Conservation (phyloP, 768 basidiomycete genomes). For the Leccinellum luteum region DNA sequence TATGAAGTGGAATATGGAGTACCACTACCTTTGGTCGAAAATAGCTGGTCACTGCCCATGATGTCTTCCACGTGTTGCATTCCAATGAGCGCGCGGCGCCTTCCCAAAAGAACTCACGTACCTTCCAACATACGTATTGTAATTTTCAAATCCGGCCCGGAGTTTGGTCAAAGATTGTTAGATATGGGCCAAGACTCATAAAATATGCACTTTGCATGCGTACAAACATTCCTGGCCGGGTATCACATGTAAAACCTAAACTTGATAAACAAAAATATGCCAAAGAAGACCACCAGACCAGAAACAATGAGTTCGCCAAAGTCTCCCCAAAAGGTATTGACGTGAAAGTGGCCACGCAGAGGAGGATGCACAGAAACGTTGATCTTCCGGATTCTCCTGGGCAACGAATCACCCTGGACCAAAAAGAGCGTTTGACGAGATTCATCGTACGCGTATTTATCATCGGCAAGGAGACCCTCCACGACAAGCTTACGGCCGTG, state of each 20-base stretch:
- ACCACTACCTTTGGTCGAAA: no score
- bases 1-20: no score
- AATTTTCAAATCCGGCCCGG: no score
- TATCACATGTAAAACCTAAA: slow-evolving; percentile 26
- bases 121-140: no score
- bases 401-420: slow-evolving; percentile 41
- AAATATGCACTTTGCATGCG: no score
- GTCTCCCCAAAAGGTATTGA: slow-evolving; percentile 71
- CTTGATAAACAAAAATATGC: slow-evolving; percentile 30
- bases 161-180: no score
- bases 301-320: slow-evolving; percentile 35
- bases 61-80: no score
- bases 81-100: no score
- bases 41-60: no score
- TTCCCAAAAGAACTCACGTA: no score
- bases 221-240: not conserved
- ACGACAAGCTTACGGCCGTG: slow-evolving; percentile 58
- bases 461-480: slow-evolving; percentile 48
- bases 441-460: slow-evolving; percentile 59
- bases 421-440: slow-evolving; percentile 74
- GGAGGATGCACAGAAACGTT: slow-evolving; percentile 56
- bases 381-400: slow-evolving; percentile 49
- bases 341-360: slow-evolving; percentile 44
- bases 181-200: no score
- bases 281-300: slow-evolving; percentile 32